These are phyloP conservation scores for Puccinia novopanici DNA, from an alignment of 1,284 basidiomycete genomes.

Conservation along the genomic window DNA sequence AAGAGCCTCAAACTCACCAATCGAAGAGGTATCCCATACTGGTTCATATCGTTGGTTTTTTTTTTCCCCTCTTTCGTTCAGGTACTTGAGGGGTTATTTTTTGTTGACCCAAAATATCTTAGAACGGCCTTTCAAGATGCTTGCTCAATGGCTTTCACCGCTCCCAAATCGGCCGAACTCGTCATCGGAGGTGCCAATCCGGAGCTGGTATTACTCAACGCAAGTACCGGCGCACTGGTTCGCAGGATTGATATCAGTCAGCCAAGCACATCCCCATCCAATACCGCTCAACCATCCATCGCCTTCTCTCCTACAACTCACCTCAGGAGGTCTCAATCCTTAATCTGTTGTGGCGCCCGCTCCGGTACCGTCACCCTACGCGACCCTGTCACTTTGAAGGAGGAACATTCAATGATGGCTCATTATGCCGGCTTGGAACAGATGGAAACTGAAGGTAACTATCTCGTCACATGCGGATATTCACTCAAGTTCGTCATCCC, in stretches of 20 bases:
- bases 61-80: background rate
- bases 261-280: background rate
- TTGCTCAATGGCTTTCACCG: slow-evolving; percentile 30
- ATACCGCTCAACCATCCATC: slow-evolving; percentile 14
- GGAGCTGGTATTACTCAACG: slow-evolving; percentile 49
- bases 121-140: slow-evolving; percentile 25
- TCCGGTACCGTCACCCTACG: slow-evolving; percentile 49
- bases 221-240: slow-evolving; percentile 41
- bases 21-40: slow-evolving; percentile 59
- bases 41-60: slow-evolving; percentile 55
- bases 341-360: slow-evolving; percentile 49
- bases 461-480: slow-evolving; percentile 50
- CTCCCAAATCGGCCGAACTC: slow-evolving; percentile 44
- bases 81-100: background rate
- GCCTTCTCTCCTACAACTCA: slow-evolving; percentile 48
- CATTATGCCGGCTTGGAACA: slow-evolving; percentile 53
- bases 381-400: slow-evolving; percentile 48
- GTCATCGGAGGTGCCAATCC: slow-evolving; percentile 50
- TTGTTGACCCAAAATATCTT: background rate
- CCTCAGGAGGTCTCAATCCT: slow-evolving; percentile 41
- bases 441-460: slow-evolving; percentile 50
- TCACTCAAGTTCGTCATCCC: slow-evolving; percentile 49
- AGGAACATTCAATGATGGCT: slow-evolving; percentile 50
- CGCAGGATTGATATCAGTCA: slow-evolving; percentile 42
- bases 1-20: slow-evolving; percentile 59